phyloP scores from a whole-genome alignment of 2,329 filamentous ascomycete genomes.

The Trichoderma aggressivum region DNA sequence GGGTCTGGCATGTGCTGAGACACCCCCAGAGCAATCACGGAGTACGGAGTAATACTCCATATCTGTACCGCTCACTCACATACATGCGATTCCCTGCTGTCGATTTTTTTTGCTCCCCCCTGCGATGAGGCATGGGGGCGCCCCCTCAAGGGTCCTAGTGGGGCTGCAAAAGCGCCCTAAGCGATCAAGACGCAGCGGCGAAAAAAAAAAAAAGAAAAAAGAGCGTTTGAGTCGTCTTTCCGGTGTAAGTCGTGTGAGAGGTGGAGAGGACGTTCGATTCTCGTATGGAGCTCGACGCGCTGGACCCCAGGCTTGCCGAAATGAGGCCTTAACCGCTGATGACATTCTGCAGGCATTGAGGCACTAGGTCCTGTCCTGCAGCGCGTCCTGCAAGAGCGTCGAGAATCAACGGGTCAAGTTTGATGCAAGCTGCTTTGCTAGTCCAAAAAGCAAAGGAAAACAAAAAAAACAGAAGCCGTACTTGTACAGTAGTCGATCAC shows the following conservation, averaged over 20 bases:
- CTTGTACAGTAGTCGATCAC: background rate
- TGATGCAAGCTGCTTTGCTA: background rate
- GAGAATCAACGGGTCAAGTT: background rate
- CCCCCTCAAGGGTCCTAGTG: background rate
- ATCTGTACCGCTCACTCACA: background rate
- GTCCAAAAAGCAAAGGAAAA: background rate
- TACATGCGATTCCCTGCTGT: background rate
- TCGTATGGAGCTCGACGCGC: background rate
- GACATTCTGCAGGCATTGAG: background rate
- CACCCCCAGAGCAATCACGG: conserved; percentile 1
- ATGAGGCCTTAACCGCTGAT: background rate
- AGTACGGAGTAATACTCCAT: conserved; percentile 11
- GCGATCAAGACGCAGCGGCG: conserved; percentile 7
- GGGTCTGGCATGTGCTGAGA: background rate
- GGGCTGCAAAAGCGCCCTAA: conserved; percentile 14
- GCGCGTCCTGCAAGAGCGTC: background rate
- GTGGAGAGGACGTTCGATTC: background rate
- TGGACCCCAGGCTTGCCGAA: conserved; percentile 3
- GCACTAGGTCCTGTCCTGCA: background rate
- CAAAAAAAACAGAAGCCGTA: background rate
- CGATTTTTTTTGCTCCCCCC: background rate
- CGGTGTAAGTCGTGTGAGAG: background rate
- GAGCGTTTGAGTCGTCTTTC: background rate
- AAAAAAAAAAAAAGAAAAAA: no score
- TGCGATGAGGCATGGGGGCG: background rate